Evolutionary conservation across 108 stramenopile genomes (phyloP).

Genomic region (Poteriospumella lacustris): DNA sequence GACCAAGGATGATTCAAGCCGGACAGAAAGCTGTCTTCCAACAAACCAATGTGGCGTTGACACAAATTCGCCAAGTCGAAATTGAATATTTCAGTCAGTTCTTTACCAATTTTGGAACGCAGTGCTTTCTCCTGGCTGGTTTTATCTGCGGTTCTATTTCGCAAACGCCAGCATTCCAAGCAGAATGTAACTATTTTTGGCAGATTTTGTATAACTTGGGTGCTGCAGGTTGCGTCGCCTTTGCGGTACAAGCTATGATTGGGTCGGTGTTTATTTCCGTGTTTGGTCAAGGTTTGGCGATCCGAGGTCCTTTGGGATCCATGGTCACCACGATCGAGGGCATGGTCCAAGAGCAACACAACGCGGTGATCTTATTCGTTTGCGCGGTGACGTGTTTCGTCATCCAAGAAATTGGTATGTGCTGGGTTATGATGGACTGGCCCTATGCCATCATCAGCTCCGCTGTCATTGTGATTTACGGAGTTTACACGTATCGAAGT

Average conservation of each 20-base stretch:
- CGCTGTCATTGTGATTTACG: background rate
- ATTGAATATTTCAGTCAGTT: background rate
- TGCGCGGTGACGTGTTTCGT: background rate
- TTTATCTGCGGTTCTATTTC: background rate
- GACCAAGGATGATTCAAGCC: slow-evolving; percentile 13
- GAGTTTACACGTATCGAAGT: background rate
- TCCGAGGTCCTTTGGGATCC: slow-evolving; percentile 21
- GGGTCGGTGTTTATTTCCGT: background rate
- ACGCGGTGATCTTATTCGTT: background rate
- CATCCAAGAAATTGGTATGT: slow-evolving; percentile 1
- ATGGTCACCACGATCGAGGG: slow-evolving; percentile 16
- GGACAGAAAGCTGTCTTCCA: background rate
- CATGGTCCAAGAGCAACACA: slow-evolving; percentile 7
- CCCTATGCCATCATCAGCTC: background rate
- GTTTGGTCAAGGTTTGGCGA: slow-evolving; percentile 19
- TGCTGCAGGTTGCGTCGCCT: background rate
- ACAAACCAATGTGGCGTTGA: background rate
- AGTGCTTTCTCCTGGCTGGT: background rate
- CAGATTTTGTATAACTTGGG: background rate
- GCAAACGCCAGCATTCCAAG: background rate
- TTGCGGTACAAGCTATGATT: background rate
- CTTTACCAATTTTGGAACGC: background rate
- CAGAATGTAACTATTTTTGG: background rate
- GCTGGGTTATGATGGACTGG: slow-evolving; percentile 13
- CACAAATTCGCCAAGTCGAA: background rate